phyloP scores from a whole-genome alignment of 352 stramenopile species.

The Globisporangium parvum region DNA sequence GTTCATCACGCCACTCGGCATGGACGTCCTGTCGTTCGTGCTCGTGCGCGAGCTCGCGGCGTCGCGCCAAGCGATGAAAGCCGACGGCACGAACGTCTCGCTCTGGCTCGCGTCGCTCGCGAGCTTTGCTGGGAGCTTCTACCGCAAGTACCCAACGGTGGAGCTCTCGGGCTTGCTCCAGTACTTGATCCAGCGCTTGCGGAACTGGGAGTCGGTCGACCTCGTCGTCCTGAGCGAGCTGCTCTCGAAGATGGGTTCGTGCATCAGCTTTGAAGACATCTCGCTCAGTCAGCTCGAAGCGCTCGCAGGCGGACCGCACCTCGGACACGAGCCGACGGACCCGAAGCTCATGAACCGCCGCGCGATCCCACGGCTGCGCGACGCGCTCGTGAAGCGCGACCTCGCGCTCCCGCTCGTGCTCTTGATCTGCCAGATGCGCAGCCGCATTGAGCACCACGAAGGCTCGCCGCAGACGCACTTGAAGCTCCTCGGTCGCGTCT shows the following conservation, averaged over 20 bases:
- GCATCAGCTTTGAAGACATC: conserved; percentile 83
- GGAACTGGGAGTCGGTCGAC: conserved; percentile 81
- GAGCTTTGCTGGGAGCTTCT: conserved; percentile 93
- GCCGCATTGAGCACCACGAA: conserved; percentile 78
- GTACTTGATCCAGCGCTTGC: conserved; percentile 88
- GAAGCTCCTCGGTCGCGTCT: conserved; percentile 75
- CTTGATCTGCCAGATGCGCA: conserved; percentile 82
- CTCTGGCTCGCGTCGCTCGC: conserved; percentile 92
- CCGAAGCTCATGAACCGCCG: conserved; percentile 81
- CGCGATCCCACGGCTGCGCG: conserved; percentile 72
- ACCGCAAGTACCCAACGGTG: conserved; percentile 90
- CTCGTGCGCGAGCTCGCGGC: conserved; percentile 88
- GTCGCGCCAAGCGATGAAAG: conserved; percentile 79
- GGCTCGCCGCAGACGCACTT: conserved; percentile 48
- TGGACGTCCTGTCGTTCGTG: conserved; percentile 93
- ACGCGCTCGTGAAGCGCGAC: conserved; percentile 77
- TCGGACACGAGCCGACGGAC: conserved; percentile 76
- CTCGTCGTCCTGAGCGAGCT: conserved; percentile 85
- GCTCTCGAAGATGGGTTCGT: conserved; percentile 85
- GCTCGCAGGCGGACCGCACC: conserved; percentile 63
- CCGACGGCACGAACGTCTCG: conserved; percentile 89
- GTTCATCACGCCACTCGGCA: conserved; percentile 89
- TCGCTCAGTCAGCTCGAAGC: conserved; percentile 79
- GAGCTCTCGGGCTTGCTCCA: conserved; percentile 89
- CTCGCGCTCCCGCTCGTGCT: conserved; percentile 71